Evolutionary conservation across 1,139 yeast species (phyloP), one percentile per base, ranked within the genome.

Genomic region (Hemisphaericaspora subhashii): DNA sequence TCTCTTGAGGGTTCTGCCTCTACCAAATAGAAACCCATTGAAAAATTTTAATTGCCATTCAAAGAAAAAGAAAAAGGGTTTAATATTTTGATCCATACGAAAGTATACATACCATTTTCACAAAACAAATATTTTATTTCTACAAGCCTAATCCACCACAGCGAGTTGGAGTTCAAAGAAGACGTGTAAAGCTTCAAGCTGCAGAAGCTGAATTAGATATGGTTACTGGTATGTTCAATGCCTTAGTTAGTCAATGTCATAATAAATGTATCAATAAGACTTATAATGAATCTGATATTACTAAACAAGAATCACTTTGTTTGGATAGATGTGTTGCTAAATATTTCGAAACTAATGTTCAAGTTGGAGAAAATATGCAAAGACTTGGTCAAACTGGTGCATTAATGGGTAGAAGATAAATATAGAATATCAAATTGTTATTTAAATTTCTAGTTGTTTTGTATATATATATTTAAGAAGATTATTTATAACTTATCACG

Each of bases 191-290:
- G 65, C 72, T 85, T 46, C 74, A 75, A 53, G 79, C 72, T 56
- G 83, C 80, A 47, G 96, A 94, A 55, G 97, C 98, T 39, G 98
- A 90, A 66, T 78, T 90, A 52, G 98, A 90, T 61, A 84, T 90
- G 83, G 96, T 90, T 53, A 89, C 97, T 22, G 96, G 94, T 52
- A 89, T 90, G 97, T 90, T 90, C 80, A 90, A 90, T 78, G 81
- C 84, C 55, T 68, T 78, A 51, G 81, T 78, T 26, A 89, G 83
- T 53, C 86, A 89, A 55, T 92, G 99, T 66, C 95, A 92, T 65
- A 66, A 72, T 55, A 92, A 92, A 71, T 92, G 99, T 70, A 86
- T 92, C 60, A 70, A 68, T 57, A 69, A 66, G 50, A 45, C 62
- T 16, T 90, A 90, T 71, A 58, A 64, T 43, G 94, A 87, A 43